These are phyloP conservation scores for Cardamine occulta DNA, from an alignment of 345 rosid species.

Conservation along the genomic window DNA sequence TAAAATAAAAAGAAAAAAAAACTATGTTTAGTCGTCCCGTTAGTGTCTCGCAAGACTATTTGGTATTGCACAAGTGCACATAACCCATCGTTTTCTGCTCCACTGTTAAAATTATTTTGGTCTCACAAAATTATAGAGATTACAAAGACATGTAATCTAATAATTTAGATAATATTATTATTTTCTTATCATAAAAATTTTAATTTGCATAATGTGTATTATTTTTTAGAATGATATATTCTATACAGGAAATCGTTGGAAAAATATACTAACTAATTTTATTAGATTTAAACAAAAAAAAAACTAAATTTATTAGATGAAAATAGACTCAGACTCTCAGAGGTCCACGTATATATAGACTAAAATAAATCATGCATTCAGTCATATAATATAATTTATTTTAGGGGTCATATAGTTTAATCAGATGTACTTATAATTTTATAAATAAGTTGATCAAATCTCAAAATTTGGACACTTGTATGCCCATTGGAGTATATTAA, in stretches of 20 bases:
- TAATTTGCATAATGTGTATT: no score
- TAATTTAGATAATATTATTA: not conserved
- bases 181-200: no score
- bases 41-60: not conserved
- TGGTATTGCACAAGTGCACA: not conserved
- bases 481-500: not conserved
- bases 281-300: no score
- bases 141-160: not conserved
- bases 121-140: not conserved
- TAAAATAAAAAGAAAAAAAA: not conserved
- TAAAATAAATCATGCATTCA: not conserved
- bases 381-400: not conserved
- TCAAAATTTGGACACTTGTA: constrained; percentile 21
- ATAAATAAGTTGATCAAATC: constrained; percentile 9
- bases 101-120: not conserved
- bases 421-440: not conserved
- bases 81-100: not conserved
- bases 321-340: not conserved
- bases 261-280: not conserved
- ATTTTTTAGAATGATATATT: no score
- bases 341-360: not conserved
- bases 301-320: not conserved
- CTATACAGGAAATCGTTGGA: not conserved
- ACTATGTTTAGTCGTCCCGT: not conserved
- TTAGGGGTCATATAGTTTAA: constrained; percentile 11